Evolutionary conservation across 768 basidiomycete genomes (phyloP), one percentile per base, ranked within the genome.

Genomic region (Thelephora ganbajun): DNA sequence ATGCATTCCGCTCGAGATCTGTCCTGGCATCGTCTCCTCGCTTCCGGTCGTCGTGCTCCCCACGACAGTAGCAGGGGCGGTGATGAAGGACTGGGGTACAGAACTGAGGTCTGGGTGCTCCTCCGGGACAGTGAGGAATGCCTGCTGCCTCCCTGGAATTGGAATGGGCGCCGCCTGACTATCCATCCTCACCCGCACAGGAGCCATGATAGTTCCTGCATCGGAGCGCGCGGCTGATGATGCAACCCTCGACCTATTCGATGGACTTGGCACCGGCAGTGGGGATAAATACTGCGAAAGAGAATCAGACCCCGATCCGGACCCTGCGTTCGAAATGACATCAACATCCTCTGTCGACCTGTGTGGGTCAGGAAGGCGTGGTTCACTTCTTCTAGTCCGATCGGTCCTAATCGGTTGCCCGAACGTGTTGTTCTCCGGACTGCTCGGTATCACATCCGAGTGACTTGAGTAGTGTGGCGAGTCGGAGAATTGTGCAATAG

Each of bases 361-460:
- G 9, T 30, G 26, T 30, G 26, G 26, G 26, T 30, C 9, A 9
- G 26, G 26, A 9, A 30, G 26, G 26, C 9, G 26, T 9, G 26
- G 26, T 30, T 30, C 22, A 41, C 39, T 41, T 14, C 39, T 16
- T 20, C 53, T 52, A 43, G 58, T 64, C 56, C 64, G 60, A 45
- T 65, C 56, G 59, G 70, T 59, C 47, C 70, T 58, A 59, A 79
- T 63, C 0, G 70, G 70, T 35, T 77, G 71, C 11, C 85, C 85
- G 62, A 87, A 88, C 7, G 84, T 87, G 59, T 84, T 71, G 58
- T 83, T 83, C 56, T 84, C 82, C 0, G 70, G 68, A 43, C 71
- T 75, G 53, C 70, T 72, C 46, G 63, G 61, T 16, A 66, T 57
- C 36, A 69, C 73, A 34, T 71, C 68, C 11, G 69, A 49, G 52